Evolutionary conservation across 768 basidiomycete species (phyloP).

Genomic region (Pleurotus cornucopiae): DNA sequence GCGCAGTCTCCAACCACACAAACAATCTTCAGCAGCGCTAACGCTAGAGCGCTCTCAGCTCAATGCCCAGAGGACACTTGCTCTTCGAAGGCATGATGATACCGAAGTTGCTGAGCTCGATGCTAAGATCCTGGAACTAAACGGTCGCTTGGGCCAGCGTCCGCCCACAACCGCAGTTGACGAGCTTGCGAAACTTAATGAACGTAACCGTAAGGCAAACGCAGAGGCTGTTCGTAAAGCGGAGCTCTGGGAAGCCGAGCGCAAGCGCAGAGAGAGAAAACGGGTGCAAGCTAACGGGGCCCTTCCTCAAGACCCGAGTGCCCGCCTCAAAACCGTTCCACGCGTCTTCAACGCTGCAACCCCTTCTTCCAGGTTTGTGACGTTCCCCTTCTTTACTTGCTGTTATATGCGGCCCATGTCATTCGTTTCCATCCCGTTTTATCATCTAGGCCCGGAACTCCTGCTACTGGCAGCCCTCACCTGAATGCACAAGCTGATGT

Average conservation of each 20-base stretch:
- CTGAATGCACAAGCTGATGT: conserved; percentile 23
- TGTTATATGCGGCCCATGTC: conserved; percentile 1
- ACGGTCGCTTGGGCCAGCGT: conserved; percentile 13
- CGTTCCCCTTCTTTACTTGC: not conserved
- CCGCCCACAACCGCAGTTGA: conserved; percentile 29
- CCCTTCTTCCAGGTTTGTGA: conserved; percentile 57
- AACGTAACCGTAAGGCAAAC: conserved; percentile 85
- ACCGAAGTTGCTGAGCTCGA: conserved; percentile 61
- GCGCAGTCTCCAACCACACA: conserved; percentile 32
- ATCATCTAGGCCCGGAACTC: conserved; percentile 44
- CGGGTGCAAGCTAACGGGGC: conserved; percentile 34
- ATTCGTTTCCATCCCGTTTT: conserved; percentile 14
- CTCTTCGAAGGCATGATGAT: conserved; percentile 67
- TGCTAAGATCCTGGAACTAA: conserved; percentile 54
- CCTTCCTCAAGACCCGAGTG: conserved; percentile 51
- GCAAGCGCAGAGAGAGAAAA: conserved; percentile 67
- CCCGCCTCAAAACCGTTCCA: conserved; percentile 61
- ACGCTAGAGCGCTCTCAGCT: conserved; percentile 66
- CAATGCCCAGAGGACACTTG: conserved; percentile 68
- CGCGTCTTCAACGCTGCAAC: conserved; percentile 49
- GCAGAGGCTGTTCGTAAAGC: conserved; percentile 74
- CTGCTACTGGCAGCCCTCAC: conserved; percentile 31
- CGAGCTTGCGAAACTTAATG: conserved; percentile 77
- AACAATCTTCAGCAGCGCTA: conserved; percentile 26
- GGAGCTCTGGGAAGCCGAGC: conserved; percentile 65